A percentile compares a stretch with the other conserved stretches of the same genome.
Evolutionary conservation across 176 grass and related monocot genomes (phyloP).

Genomic region (Poa pratensis): DNA sequence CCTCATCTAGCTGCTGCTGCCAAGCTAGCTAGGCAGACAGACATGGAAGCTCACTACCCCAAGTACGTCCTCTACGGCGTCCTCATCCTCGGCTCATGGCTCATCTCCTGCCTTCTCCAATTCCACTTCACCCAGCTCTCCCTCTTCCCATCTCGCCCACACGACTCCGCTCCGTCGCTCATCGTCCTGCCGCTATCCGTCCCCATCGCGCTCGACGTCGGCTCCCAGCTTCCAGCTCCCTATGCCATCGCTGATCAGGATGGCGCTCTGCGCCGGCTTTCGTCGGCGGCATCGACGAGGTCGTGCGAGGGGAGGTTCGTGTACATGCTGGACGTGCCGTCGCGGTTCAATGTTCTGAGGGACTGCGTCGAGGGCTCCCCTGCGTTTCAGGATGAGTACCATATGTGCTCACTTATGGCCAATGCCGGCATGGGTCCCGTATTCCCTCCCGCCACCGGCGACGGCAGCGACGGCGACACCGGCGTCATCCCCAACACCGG

Average conservation of each 20-base stretch:
- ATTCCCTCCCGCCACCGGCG: not conserved
- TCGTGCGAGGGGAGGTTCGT: slow-evolving; percentile 51
- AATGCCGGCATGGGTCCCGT: slow-evolving; percentile 54
- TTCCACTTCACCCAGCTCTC: slow-evolving; percentile 41
- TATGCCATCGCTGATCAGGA: not conserved
- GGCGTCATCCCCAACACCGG: slow-evolving; percentile 40
- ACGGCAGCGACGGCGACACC: slow-evolving; percentile 8
- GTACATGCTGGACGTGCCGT: slow-evolving; percentile 45
- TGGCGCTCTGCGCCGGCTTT: not conserved
- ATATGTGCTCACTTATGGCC: slow-evolving; percentile 37
- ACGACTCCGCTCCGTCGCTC: not conserved
- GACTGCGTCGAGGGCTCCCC: slow-evolving; percentile 40
- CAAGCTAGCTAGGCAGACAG: not conserved
- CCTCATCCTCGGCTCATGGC: slow-evolving; percentile 44
- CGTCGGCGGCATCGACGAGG: not conserved
- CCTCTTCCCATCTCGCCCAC: not conserved
- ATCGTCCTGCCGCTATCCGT: slow-evolving; percentile 24
- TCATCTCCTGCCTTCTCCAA: slow-evolving; percentile 48
- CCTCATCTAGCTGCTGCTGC: not conserved
- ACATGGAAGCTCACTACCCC: slow-evolving; percentile 50
- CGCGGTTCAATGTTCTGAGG: slow-evolving; percentile 39
- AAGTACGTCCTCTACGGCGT: slow-evolving; percentile 46
- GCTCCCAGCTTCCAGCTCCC: not conserved
- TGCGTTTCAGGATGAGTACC: slow-evolving; percentile 44
- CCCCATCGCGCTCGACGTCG: not conserved